Evolutionary conservation across 2,329 filamentous ascomycete genomes (phyloP).

Genomic region (Phaeosphaeriaceae sp.): DNA sequence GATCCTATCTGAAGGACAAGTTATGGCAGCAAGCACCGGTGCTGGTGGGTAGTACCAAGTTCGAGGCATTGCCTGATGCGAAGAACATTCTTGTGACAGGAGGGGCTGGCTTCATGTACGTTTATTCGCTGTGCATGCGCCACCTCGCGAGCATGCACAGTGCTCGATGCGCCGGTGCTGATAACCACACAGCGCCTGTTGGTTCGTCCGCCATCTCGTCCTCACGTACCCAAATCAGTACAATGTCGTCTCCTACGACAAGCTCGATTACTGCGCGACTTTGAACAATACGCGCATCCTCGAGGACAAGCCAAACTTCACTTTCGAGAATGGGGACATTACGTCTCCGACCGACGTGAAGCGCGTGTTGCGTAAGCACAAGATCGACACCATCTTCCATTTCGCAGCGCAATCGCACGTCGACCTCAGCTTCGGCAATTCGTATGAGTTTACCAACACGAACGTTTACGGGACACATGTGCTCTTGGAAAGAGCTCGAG

Average conservation of each 20-base stretch:
- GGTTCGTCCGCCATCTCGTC: conserved; percentile 80
- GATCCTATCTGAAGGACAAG: conserved; percentile 61
- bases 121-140: conserved; percentile 3
- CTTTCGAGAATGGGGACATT: conserved; percentile 80
- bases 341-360: conserved; percentile 74
- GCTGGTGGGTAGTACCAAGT: conserved; percentile 73
- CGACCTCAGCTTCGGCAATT: conserved; percentile 82
- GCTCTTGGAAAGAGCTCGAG: conserved; percentile 77
- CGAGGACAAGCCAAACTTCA: conserved; percentile 73
- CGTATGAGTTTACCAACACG: conserved; percentile 79
- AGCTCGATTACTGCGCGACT: conserved; percentile 82
- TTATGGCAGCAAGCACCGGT: conserved; percentile 76
- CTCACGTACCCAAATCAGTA: conserved; percentile 76
- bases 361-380: conserved; percentile 72
- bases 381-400: conserved; percentile 81
- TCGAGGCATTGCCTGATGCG: conserved; percentile 71
- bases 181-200: conserved; percentile 68
- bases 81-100: conserved; percentile 86
- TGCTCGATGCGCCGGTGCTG: conserved; percentile 13
- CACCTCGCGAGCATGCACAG: background rate
- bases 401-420: conserved; percentile 89
- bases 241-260: conserved; percentile 83
- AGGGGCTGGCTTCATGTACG: conserved; percentile 85
- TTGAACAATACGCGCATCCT: conserved; percentile 79
- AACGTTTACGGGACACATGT: conserved; percentile 88